These are phyloP conservation scores for Arthrobotrys iridis DNA, from an alignment of 2,329 filamentous ascomycete species.

Conservation along the genomic window DNA sequence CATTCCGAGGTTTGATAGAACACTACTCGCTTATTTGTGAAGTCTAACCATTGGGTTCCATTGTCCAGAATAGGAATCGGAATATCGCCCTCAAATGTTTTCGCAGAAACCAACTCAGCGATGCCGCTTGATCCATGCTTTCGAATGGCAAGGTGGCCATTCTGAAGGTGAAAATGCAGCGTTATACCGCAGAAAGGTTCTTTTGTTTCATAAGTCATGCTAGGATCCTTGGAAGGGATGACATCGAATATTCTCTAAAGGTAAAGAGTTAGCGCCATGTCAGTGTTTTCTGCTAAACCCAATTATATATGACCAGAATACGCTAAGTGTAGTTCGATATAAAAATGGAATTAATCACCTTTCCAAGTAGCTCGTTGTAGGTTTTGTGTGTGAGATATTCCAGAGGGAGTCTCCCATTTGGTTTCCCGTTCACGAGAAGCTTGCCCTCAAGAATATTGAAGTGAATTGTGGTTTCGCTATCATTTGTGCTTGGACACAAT, in stretches of 20 bases:
- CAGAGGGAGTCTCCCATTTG: conserved; percentile 64
- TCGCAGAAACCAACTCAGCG: conserved; percentile 3
- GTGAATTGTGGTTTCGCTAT: conserved; percentile 61
- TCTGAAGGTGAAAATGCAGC: conserved; percentile 15
- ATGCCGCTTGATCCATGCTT: not conserved
- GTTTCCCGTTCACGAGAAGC: conserved; percentile 67
- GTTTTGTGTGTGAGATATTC: conserved; percentile 62
- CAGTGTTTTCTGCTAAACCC: not conserved
- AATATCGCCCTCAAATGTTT: conserved; percentile 13
- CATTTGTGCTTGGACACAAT: conserved; percentile 54
- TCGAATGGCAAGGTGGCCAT: conserved; percentile 1
- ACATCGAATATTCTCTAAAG: conserved; percentile 59
- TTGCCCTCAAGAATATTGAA: conserved; percentile 67
- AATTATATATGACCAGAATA: not conserved
- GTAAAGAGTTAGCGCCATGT: not conserved
- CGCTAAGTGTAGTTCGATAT: too few relatives aligned
- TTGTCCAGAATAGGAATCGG: not conserved
- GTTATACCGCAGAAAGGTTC: conserved; percentile 55
- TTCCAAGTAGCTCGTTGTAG: conserved; percentile 65
- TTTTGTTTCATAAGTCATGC: conserved; percentile 60
- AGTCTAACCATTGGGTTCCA: conserved; percentile 40
- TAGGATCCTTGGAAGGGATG: conserved; percentile 59
- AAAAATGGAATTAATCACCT: conserved; percentile 58
- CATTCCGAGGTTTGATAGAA: conserved; percentile 10
- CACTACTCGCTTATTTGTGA: not conserved